Percentiles rank a stretch among this genome's conserved stretches.
Conservation (phyloP, 352 stramenopile species). For the Phytopythium montanum region DNA sequence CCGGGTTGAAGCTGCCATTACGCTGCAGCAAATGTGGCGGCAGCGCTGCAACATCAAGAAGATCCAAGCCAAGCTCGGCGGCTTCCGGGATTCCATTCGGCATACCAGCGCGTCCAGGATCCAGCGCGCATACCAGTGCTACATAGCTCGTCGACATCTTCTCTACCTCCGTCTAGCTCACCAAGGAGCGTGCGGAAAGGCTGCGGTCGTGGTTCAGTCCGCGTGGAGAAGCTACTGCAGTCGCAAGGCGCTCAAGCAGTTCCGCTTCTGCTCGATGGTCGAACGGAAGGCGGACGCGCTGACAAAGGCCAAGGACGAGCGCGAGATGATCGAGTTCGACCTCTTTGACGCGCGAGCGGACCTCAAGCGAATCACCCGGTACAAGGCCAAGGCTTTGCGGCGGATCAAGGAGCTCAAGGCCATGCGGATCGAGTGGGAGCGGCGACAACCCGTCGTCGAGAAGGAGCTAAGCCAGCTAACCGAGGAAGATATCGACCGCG, state of each 20-base stretch:
- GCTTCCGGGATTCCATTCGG: slow-evolving; percentile 41
- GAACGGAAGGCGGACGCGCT: slow-evolving; percentile 57
- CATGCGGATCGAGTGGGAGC: slow-evolving; percentile 80
- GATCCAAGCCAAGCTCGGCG: slow-evolving; percentile 32
- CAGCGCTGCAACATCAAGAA: slow-evolving; percentile 35
- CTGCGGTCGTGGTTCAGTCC: slow-evolving; percentile 58
- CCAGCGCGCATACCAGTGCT: slow-evolving; percentile 64
- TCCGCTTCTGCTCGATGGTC: slow-evolving; percentile 62
- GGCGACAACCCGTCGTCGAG: slow-evolving; percentile 65
- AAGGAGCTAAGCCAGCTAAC: slow-evolving; percentile 63
- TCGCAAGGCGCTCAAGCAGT: slow-evolving; percentile 51
- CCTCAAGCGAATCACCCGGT: slow-evolving; percentile 67
- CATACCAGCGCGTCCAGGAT: slow-evolving; percentile 36
- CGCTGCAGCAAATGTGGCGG: slow-evolving; percentile 73
- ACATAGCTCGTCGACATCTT: slow-evolving; percentile 36
- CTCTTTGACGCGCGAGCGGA: slow-evolving; percentile 54
- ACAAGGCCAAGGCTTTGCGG: slow-evolving; percentile 65
- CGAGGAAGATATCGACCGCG: slow-evolving; percentile 66
- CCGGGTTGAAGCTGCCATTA: slow-evolving; percentile 61
- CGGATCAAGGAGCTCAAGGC: slow-evolving; percentile 74
- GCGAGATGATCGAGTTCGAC: slow-evolving; percentile 74
- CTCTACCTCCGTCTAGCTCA: slow-evolving; percentile 35
- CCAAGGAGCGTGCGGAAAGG: slow-evolving; percentile 43
- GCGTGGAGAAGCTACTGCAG: slow-evolving; percentile 68
- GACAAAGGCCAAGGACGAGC: slow-evolving; percentile 46